Conservation (phyloP, 768 basidiomycete genomes). For the Tricholoma furcatifolium region DNA sequence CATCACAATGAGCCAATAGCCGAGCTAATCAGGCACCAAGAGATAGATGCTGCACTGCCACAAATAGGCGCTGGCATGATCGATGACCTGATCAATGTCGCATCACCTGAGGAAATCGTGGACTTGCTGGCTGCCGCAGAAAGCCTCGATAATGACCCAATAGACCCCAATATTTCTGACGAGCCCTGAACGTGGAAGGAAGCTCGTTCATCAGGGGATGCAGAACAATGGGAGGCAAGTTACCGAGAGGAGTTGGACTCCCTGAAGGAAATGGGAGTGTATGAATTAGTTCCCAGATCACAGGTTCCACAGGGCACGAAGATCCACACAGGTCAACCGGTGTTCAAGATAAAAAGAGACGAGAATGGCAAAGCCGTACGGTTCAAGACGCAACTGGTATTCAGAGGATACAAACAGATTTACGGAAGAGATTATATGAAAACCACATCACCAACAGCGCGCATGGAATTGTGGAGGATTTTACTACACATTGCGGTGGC, state of each 20-base stretch:
- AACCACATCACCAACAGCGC: too few relatives aligned
- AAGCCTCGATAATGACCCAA: not conserved
- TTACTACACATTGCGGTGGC: conserved; percentile 26
- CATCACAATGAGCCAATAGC: not conserved
- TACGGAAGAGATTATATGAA: too few relatives aligned
- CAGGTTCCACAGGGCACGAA: not conserved
- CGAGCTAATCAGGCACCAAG: too few relatives aligned
- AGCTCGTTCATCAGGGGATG: not conserved
- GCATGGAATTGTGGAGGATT: too few relatives aligned
- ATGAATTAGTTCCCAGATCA: not conserved
- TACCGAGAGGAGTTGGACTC: conserved; percentile 3
- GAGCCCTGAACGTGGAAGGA: too few relatives aligned
- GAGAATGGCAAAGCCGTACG: conserved; percentile 22
- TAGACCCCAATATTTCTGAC: not conserved
- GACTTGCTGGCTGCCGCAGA: not conserved
- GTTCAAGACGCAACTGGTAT: too few relatives aligned
- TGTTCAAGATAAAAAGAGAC: conserved; percentile 29
- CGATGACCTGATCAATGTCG: not conserved
- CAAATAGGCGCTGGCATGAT: not conserved
- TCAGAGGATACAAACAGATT: too few relatives aligned
- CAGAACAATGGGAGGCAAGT: not conserved
- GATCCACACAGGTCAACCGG: too few relatives aligned
- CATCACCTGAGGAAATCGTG: not conserved
- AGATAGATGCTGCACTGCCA: not conserved
- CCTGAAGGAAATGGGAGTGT: conserved; percentile 6